These are phyloP conservation scores for Blastobotrys elegans DNA, from an alignment of 1,139 yeast genomes.

Conservation along the genomic window DNA sequence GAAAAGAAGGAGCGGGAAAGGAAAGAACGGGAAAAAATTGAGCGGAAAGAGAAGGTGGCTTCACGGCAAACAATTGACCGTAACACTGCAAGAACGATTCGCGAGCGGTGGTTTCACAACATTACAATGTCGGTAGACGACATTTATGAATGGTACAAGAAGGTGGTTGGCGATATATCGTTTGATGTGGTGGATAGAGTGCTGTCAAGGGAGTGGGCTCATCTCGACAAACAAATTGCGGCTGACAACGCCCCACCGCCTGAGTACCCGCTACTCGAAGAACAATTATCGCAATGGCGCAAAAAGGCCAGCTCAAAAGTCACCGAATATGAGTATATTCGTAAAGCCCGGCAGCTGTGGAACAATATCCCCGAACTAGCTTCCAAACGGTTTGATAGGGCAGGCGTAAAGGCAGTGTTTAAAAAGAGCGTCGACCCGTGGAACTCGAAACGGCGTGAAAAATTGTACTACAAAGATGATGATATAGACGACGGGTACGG, in stretches of 20 bases:
- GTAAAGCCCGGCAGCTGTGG: constrained; percentile 1
- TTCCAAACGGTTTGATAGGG: not conserved
- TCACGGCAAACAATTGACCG: not conserved
- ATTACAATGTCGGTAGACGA: too few species aligned
- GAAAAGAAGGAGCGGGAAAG: not conserved
- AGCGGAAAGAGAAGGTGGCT: not conserved
- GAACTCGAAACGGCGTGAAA: constrained; percentile 5
- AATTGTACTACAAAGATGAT: constrained; percentile 15
- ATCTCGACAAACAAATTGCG: too few species aligned
- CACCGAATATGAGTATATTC: not conserved
- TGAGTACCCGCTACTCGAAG: not conserved
- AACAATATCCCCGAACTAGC: not conserved
- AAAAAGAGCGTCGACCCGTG: constrained; percentile 1
- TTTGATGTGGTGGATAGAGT: too few species aligned
- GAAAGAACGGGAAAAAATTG: not conserved
- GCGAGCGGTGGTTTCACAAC: too few species aligned
- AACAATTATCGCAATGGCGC: not conserved
- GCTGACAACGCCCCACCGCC: not conserved
- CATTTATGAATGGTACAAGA: too few species aligned
- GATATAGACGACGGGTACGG: constrained; percentile 19
- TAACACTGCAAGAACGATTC: not conserved
- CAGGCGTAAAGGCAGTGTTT: not conserved
- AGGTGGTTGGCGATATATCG: too few species aligned
- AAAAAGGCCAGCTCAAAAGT: not conserved
- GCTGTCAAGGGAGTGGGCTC: too few species aligned